Evolutionary conservation across 495 filamentous ascomycete species (phyloP), one percentile per base, ranked within the genome.

Genomic region (Mytilinidion resinicola): DNA sequence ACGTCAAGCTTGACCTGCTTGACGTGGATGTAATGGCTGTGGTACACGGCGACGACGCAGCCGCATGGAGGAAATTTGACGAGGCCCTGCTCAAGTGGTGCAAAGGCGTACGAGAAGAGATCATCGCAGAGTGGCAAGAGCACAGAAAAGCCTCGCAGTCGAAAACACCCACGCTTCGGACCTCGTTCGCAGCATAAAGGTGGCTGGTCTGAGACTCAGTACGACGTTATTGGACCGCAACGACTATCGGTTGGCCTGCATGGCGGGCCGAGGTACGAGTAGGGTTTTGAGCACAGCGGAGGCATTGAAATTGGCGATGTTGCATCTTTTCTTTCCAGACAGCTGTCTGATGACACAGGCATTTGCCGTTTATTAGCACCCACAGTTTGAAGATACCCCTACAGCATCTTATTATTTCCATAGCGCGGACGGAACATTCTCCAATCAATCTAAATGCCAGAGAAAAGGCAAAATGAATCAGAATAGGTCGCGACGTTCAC

Each of bases 1-100:
- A 97, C 73, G 81, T 89, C 17, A 82, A 88, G 58, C 77, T 96
- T 53, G 84, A 89, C 64, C 79, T 95, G 57, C 77, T 96, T 53
- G 84, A 89, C 64, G 79, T 95, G 53, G 89, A 96, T 67, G 89
- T 90, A 21, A 85, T 91, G 76, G 89, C 84, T 10, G 85, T 97
- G 11, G 91, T 95, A 6, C 82, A 91, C 59, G 80, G 77, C 50
- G 76, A 67, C n/a, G 79, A 81, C 53, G 75, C 76, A 14, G 75
- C 77, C 51, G 84, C 87, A 10, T 96, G 89, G 90, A 75, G 76
- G 56, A 80, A 85, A 39, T 91, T 96, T 64, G 90, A 96, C 63
- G 77, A 79, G 20, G 89, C 89, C 17, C 74, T 96, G 34, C 73
- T 88, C 67, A 74, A 83, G 61, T 96, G 91, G 91, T 87, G 86